Conservation (phyloP, 2,329 filamentous ascomycete species). For the Knufia fluminis region DNA sequence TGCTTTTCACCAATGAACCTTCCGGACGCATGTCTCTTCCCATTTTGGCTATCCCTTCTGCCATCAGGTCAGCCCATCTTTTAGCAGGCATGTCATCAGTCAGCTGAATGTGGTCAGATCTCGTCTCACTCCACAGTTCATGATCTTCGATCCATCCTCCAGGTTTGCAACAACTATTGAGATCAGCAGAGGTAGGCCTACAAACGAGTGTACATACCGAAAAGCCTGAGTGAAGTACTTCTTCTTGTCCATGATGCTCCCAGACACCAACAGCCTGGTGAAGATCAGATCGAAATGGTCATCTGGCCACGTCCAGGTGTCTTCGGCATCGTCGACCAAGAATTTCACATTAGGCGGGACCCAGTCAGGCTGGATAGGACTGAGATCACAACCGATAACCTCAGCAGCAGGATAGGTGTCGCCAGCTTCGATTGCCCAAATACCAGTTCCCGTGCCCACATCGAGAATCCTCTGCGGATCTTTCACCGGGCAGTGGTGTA, state of each 20-base stretch:
- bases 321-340: constrained; percentile 49
- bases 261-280: too few relatives aligned
- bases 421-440: constrained; percentile 35
- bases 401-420: constrained; percentile 29
- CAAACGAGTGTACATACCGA: background rate
- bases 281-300: constrained; percentile 51
- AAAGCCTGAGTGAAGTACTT: background rate
- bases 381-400: constrained; percentile 31
- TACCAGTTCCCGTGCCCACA: constrained; percentile 34
- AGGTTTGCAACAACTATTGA: too few relatives aligned
- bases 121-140: too few relatives aligned
- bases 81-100: background rate
- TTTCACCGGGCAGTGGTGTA: constrained; percentile 24
- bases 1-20: background rate
- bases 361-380: constrained; percentile 31
- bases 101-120: background rate
- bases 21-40: background rate
- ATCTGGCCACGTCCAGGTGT: constrained; percentile 44
- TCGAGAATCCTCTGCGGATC: constrained; percentile 29
- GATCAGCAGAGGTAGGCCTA: too few relatives aligned
- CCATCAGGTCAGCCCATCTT: background rate
- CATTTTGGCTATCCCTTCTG: background rate
- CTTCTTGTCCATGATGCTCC: background rate
- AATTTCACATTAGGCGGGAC: constrained; percentile 48
- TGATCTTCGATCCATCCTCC: background rate